Evolutionary conservation across 768 basidiomycete genomes (phyloP), one percentile per base, ranked within the genome.

Genomic region (Lentinula aciculospora): DNA sequence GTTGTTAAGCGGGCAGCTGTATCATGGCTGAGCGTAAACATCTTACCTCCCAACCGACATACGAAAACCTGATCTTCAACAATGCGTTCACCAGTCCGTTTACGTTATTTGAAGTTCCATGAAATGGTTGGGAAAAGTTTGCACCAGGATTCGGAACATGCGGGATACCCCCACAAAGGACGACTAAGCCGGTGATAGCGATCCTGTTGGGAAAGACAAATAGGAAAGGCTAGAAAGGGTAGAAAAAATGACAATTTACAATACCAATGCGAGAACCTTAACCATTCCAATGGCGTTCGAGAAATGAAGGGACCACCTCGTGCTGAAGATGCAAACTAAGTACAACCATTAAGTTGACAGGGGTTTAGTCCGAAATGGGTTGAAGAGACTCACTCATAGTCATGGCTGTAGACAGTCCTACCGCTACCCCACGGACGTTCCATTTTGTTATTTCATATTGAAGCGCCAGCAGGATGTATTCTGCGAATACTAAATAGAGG

Each of bases 251-350:
- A 12, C 12, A 21, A 23, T 21, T 44, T 19, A 21, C 42, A 80
- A 67, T 2, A 79, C 23, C 25, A 87, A 67, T 2, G 81, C 71
- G 13, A 74, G 29, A 7, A 86, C 65, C 65, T 86, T 86, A 71
- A 84, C 75, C 15, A 77, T 63, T 6, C 85, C 86, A 4, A 88
- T 78, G n/a, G 71, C 59, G 63, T 88, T 85, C 63, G 85, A 84
- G 4, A 87, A 67, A n/a, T 78, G 78, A 1, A 88, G 64, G 6
- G 85, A 85, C 70, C 75, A 77, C 28, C 74, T 74, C n/a, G 42
- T 44, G 42, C 42, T 44, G 0, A 44, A n/a, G 12, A 44, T 44
- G 12, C 42, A 44, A 9, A 44, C 42, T 44, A 9, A 9, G 12
- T n/a, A n/a, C n/a, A 17, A 9, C 17, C 0, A 9, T 19, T 19